phyloP scores from a whole-genome alignment of 139 green algal species.

The Dunaliella primolecta region DNA sequence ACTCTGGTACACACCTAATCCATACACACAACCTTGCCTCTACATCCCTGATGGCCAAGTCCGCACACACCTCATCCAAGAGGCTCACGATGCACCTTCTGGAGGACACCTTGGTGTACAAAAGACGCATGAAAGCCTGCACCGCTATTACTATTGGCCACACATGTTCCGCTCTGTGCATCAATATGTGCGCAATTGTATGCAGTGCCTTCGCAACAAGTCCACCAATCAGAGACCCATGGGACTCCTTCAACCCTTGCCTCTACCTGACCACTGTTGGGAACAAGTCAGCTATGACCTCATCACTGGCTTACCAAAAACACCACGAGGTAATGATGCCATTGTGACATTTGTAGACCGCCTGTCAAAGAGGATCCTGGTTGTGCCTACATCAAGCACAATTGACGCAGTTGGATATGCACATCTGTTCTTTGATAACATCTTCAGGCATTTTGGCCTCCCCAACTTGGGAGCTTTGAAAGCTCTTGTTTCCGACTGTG shows the following conservation, averaged over 20 bases:
- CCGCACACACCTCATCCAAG: neutral
- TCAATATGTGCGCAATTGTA: slow-evolving; percentile 36
- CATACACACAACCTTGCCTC: neutral
- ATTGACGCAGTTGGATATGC: slow-evolving; percentile 30
- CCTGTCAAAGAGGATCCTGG: slow-evolving; percentile 50
- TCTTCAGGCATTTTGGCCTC: slow-evolving; percentile 43
- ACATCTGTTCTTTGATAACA: slow-evolving; percentile 33
- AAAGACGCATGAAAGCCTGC: neutral
- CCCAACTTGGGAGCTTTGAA: too few species aligned
- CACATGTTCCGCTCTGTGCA: neutral
- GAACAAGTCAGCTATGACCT: slow-evolving; percentile 55
- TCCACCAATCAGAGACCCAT: neutral
- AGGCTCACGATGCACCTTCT: neutral
- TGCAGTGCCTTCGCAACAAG: slow-evolving; percentile 41
- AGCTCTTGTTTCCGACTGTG: slow-evolving; percentile 56
- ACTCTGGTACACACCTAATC: neutral
- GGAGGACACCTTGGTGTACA: neutral
- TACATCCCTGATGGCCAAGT: neutral
- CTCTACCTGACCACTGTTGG: slow-evolving; percentile 39
- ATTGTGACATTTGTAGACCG: slow-evolving; percentile 60
- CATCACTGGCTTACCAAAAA: slow-evolving; percentile 48
- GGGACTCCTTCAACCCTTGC: slow-evolving; percentile 48
- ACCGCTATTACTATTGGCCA: neutral
- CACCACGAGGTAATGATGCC: slow-evolving; percentile 18
- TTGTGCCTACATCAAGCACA: slow-evolving; percentile 33